phyloP scores from a whole-genome alignment of 106 monocot species.

The Allium sativum region DNA sequence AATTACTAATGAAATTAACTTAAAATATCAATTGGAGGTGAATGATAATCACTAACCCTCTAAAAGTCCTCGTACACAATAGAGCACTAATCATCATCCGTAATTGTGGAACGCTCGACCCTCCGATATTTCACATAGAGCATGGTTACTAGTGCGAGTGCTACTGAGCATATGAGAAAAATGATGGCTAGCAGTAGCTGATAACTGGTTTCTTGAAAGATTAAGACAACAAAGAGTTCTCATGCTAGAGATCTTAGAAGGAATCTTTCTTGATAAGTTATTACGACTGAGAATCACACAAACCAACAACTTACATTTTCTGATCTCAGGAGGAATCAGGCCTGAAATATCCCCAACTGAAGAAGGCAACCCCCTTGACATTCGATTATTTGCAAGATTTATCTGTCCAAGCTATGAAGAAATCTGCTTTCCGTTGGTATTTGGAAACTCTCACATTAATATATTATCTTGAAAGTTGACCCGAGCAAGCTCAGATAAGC shows the following conservation, averaged over 20 bases:
- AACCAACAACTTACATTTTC: slow-evolving; percentile 47
- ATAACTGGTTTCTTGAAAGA: slow-evolving; percentile 42
- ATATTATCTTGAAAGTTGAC: slow-evolving; percentile 75
- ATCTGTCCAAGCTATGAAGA: slow-evolving; percentile 60
- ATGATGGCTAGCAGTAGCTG: slow-evolving; percentile 61
- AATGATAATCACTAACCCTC: no score
- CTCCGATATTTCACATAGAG: slow-evolving; percentile 85
- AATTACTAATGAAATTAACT: no score
- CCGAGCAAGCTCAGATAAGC: slow-evolving; percentile 45
- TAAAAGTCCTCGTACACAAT: no score
- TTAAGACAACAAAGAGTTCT: slow-evolving; percentile 49
- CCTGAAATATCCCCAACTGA: slow-evolving; percentile 52
- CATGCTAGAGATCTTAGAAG: slow-evolving; percentile 28
- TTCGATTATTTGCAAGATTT: slow-evolving; percentile 61
- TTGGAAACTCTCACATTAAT: slow-evolving; percentile 51
- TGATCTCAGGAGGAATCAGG: slow-evolving; percentile 36
- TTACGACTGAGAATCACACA: slow-evolving; percentile 55
- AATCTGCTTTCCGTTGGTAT: slow-evolving; percentile 8
- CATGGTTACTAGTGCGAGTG: slow-evolving; percentile 70
- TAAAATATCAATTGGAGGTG: no score
- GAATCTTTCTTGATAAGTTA: slow-evolving; percentile 39
- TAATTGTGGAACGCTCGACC: slow-evolving; percentile 69
- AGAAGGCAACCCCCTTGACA: slow-evolving; percentile 43
- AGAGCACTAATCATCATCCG: slow-evolving; percentile 76
- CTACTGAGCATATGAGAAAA: slow-evolving; percentile 61